Base-by-base conservation (phyloP, 2,329 filamentous ascomycete genomes). In the Didymella exigua region DNA sequence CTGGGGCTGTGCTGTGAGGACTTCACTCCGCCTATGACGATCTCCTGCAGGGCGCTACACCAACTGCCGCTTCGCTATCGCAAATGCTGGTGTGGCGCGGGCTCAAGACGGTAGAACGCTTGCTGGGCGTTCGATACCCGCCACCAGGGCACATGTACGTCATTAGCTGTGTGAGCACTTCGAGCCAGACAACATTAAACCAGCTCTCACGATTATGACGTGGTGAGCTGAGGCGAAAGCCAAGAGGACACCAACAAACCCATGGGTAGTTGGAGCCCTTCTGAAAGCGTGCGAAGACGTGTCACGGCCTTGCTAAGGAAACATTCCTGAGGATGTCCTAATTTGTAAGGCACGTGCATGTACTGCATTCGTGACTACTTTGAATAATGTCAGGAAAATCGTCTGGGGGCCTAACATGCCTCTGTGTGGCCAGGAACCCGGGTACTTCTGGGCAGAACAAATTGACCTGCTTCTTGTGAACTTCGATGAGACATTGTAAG, bases 11-110 rank as follows among this genome's bases (percentile, higher is more conserved):
- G 40, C 38, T 36, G 58, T 52, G 48, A 46, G 37, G 27, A 48
- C 30, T 48, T 26, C 41, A 26, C 42, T 40, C 57, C 53, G 51
- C 57, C 47, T 40, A 63, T 65, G 60, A 65, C 62, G 62, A 60
- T 38, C 24, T 23, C 55, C 27, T 63, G 62, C 62, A 63, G 50
- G n/a, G 42, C 54, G 57, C 62, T 60, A 45, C 54, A 50, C 43
- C 31, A 42, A 49, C 36, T 54, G 30, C 33, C 36, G 43, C 37
- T 37, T 45, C 44, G 45, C 40, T 21, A n/a, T 40, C 26, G 42
- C 49, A 46, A 43, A 21, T n/a, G 19, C 45, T 49, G 31, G 16
- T 37, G 18, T 38, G 30, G 23, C 19, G 24, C 31, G 24, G 18
- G 38, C 44, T 31, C 51, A 40, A 38, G 33, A 44, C 40, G 51